Evolutionary conservation across 805 yeast species (phyloP).

Genomic region (Candida methanosorbosa): DNA sequence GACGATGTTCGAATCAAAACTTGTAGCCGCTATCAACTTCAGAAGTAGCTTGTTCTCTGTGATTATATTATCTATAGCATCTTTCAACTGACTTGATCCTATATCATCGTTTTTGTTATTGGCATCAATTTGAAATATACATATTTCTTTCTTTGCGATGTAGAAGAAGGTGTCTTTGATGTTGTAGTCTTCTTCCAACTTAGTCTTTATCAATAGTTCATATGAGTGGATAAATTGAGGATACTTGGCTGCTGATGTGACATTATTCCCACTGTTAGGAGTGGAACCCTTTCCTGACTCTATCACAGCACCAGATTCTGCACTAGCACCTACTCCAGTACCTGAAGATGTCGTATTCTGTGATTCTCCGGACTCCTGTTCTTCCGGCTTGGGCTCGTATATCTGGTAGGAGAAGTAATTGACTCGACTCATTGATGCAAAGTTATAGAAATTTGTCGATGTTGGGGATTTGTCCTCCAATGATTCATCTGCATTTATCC

Average conservation of each 20-base stretch:
- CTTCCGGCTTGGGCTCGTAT: slow-evolving; percentile 6
- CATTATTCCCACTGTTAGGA: neutral
- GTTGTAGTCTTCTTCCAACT: slow-evolving; percentile 18
- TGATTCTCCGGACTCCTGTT: neutral
- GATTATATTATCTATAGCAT: slow-evolving; percentile 23
- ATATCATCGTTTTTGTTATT: slow-evolving; percentile 6
- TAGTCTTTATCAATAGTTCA: slow-evolving; percentile 16
- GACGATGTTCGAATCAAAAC: slow-evolving; percentile 19
- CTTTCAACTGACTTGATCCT: slow-evolving; percentile 21
- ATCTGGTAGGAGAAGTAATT: slow-evolving; percentile 23
- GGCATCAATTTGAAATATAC: slow-evolving; percentile 21
- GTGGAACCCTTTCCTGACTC: neutral
- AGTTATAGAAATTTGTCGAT: slow-evolving; percentile 21
- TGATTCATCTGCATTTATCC: too few relatives aligned
- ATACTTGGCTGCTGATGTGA: neutral
- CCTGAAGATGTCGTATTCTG: neutral
- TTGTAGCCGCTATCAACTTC: slow-evolving; percentile 17
- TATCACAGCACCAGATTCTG: neutral
- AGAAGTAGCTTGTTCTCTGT: slow-evolving; percentile 16
- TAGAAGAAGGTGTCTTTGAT: slow-evolving; percentile 20
- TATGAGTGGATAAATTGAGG: slow-evolving; percentile 19
- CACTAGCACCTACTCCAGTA: neutral
- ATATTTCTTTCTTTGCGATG: slow-evolving; percentile 22
- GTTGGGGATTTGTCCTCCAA: slow-evolving; percentile 13
- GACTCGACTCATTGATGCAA: slow-evolving; percentile 18